Conservation (phyloP, 805 yeast species). For the Diddensiella transvaalensis region DNA sequence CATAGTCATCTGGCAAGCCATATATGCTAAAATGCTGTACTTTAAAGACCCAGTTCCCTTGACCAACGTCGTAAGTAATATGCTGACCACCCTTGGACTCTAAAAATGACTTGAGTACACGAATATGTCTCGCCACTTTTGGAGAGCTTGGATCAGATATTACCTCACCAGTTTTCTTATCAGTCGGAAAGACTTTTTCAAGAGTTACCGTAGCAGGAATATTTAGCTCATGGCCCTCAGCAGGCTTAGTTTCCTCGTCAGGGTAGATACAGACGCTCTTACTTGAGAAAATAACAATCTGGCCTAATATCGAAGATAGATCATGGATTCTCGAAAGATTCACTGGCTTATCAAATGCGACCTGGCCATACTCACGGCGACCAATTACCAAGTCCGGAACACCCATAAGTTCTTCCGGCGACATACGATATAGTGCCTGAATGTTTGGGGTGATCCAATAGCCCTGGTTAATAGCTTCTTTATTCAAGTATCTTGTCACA, state of each 20-base stretch:
- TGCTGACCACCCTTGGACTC: slow-evolving; percentile 68
- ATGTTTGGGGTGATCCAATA: slow-evolving; percentile 79
- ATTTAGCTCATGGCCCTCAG: slow-evolving; percentile 72
- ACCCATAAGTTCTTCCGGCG: slow-evolving; percentile 54
- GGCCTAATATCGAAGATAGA: slow-evolving; percentile 60
- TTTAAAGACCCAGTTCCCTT: slow-evolving; percentile 71
- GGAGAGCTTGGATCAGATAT: slow-evolving; percentile 71
- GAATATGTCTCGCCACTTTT: slow-evolving; percentile 51
- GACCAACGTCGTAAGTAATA: slow-evolving; percentile 71
- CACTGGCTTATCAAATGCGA: slow-evolving; percentile 70
- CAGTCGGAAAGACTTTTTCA: slow-evolving; percentile 71
- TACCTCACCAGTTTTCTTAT: slow-evolving; percentile 54
- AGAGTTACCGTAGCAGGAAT: slow-evolving; percentile 66
- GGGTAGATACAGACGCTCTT: slow-evolving; percentile 69
- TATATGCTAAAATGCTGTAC: slow-evolving; percentile 93
- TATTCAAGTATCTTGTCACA: slow-evolving; percentile 15
- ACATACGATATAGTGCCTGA: slow-evolving; percentile 51
- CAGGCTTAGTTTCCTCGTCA: slow-evolving; percentile 52
- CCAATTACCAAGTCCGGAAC: slow-evolving; percentile 69
- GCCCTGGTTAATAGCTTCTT: slow-evolving; percentile 40
- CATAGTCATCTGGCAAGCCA: slow-evolving; percentile 57
- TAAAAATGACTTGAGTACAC: slow-evolving; percentile 42
- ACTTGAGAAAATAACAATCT: slow-evolving; percentile 56
- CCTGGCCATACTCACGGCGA: slow-evolving; percentile 62
- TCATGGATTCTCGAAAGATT: slow-evolving; percentile 65